A percentile compares a stretch with the other conserved stretches of the same genome.
These are phyloP conservation scores for Collybia mongolica DNA, from an alignment of 768 basidiomycete genomes.

Conservation along the genomic window DNA sequence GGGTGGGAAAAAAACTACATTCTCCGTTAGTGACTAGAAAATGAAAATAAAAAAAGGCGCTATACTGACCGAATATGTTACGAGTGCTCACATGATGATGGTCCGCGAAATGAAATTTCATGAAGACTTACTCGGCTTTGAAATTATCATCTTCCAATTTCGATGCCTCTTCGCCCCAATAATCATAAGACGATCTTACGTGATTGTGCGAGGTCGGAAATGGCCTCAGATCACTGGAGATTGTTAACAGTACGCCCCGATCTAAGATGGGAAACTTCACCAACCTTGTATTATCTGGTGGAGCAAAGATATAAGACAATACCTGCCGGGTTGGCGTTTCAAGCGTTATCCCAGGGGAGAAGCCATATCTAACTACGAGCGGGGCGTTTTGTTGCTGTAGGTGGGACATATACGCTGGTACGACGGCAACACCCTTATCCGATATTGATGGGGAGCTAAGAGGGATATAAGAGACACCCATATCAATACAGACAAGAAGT, in stretches of 20 bases:
- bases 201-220: slow-evolving; percentile 28
- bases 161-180: slow-evolving; percentile 75
- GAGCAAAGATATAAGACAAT: slow-evolving; percentile 71
- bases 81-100: slow-evolving; percentile 26
- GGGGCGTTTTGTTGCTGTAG: slow-evolving; percentile 30
- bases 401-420: slow-evolving; percentile 14
- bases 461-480: slow-evolving; percentile 17
- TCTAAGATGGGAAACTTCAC: background rate
- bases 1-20: slow-evolving; percentile 9
- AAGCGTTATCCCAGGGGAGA: slow-evolving; percentile 51
- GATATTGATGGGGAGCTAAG: slow-evolving; percentile 27
- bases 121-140: slow-evolving; percentile 76
- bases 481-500: slow-evolving; percentile 9
- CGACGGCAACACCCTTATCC: slow-evolving; percentile 23
- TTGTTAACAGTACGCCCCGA: too few relatives aligned
- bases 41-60: slow-evolving; percentile 14
- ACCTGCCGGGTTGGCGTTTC: slow-evolving; percentile 66
- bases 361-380: slow-evolving; percentile 46
- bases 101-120: slow-evolving; percentile 23
- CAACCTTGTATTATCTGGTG: slow-evolving; percentile 55
- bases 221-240: slow-evolving; percentile 35
- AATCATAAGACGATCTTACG: slow-evolving; percentile 50
- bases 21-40: slow-evolving; percentile 21
- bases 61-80: slow-evolving; percentile 10
- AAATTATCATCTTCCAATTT: slow-evolving; percentile 72